phyloP scores from a whole-genome alignment of 805 yeast genomes.

The Kazachstania kunashirensis region DNA sequence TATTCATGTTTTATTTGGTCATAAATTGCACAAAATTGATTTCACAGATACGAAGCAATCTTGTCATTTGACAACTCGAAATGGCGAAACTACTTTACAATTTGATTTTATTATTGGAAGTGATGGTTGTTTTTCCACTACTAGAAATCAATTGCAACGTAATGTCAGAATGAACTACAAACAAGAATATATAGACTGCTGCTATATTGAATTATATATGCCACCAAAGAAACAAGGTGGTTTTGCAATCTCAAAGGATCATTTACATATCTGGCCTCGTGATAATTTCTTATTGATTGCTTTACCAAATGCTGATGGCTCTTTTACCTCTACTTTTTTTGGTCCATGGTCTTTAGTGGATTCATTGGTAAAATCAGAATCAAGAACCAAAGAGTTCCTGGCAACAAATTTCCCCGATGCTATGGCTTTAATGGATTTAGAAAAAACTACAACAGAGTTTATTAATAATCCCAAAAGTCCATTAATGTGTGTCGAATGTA shows the following conservation, averaged over 20 bases:
- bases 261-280: slow-evolving; percentile 90
- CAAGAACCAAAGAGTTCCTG: slow-evolving; percentile 47
- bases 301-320: slow-evolving; percentile 72
- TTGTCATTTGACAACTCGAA: slow-evolving; percentile 15
- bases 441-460: slow-evolving; percentile 41
- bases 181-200: slow-evolving; percentile 76
- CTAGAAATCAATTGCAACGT: slow-evolving; percentile 60
- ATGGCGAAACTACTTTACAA: slow-evolving; percentile 10
- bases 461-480: slow-evolving; percentile 62
- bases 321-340: slow-evolving; percentile 84
- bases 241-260: slow-evolving; percentile 57
- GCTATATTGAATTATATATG: slow-evolving; percentile 71
- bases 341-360: slow-evolving; percentile 68
- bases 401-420: slow-evolving; percentile 64
- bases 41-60: slow-evolving; percentile 14
- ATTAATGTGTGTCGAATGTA: slow-evolving; percentile 61
- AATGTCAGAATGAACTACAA: slow-evolving; percentile 54
- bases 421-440: slow-evolving; percentile 51
- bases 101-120: slow-evolving; percentile 68
- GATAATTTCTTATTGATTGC: slow-evolving; percentile 82
- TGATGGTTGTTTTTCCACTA: slow-evolving; percentile 76
- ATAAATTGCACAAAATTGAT: slow-evolving; percentile 42
- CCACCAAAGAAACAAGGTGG: slow-evolving; percentile 41
- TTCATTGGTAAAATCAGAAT: slow-evolving; percentile 30
- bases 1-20: slow-evolving; percentile 37